Conservation (phyloP, 2,329 filamentous ascomycete species). For the Diplodia seriata region DNA sequence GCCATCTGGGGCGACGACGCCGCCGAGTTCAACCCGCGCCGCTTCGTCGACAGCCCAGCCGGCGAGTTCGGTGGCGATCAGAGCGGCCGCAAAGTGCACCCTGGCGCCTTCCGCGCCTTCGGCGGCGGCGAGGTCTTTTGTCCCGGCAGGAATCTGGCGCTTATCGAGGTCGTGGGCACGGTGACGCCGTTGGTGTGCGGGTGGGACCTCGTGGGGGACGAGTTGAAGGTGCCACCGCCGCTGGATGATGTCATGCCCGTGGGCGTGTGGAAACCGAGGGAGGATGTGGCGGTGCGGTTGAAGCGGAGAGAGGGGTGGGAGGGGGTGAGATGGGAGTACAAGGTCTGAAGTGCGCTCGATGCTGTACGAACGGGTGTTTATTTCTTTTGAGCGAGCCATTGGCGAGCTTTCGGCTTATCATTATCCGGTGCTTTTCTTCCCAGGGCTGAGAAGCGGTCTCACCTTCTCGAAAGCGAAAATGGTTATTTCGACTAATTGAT, state of each 20-base stretch:
- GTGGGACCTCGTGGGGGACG: background rate
- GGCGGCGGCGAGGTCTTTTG: constrained; percentile 25
- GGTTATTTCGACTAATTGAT: background rate
- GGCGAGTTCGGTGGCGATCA: background rate
- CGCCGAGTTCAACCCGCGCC: constrained; percentile 49
- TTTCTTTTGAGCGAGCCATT: too few species aligned
- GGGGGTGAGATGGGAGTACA: constrained; percentile 10
- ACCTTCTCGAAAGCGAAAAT: background rate
- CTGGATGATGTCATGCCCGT: constrained; percentile 8
- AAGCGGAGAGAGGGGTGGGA: constrained; percentile 19
- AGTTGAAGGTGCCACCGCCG: background rate
- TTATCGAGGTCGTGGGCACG: background rate
- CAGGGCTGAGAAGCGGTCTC: background rate
- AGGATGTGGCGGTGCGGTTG: constrained; percentile 1
- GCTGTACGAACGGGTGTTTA: too few species aligned
- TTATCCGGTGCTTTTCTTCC: background rate
- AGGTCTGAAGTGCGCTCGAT: background rate
- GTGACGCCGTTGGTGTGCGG: background rate
- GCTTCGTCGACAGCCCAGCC: constrained; percentile 3
- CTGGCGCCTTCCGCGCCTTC: constrained; percentile 10
- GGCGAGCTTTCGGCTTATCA: too few species aligned
- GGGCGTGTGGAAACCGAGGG: constrained; percentile 1
- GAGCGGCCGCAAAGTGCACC: background rate
- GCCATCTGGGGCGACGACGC: constrained; percentile 56
- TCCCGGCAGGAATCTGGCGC: constrained; percentile 11